Conservation (phyloP, 305 asterid genomes). For the Lippia alba region DNA sequence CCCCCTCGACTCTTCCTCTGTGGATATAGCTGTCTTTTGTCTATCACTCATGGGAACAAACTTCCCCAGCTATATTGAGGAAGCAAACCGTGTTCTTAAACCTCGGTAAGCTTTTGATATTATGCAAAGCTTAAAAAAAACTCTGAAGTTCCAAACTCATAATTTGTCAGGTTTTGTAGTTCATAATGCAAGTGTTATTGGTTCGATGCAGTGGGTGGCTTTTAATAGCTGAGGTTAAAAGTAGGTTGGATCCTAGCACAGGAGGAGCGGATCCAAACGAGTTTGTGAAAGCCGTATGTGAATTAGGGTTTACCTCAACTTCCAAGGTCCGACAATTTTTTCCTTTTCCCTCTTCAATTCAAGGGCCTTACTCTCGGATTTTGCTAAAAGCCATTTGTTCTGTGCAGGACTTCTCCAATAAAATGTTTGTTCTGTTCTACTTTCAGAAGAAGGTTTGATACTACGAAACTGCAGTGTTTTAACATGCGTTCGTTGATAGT, state of each 20-base stretch:
- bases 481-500: neutral
- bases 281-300: slow-evolving; percentile 70
- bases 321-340: slow-evolving; percentile 55
- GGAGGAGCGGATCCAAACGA: slow-evolving; percentile 84
- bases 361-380: neutral
- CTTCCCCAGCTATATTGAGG: slow-evolving; percentile 80
- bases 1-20: slow-evolving; percentile 77
- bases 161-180: neutral
- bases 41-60: slow-evolving; percentile 94
- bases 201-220: slow-evolving; percentile 82
- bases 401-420: slow-evolving; percentile 91
- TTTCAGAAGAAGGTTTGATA: slow-evolving; percentile 76
- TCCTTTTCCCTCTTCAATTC: neutral
- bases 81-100: slow-evolving; percentile 87
- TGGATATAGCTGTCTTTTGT: slow-evolving; percentile 86
- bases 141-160: slow-evolving; percentile 11
- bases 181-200: slow-evolving; percentile 15
- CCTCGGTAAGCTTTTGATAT: slow-evolving; percentile 49
- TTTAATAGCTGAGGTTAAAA: slow-evolving; percentile 92
- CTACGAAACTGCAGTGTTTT: slow-evolving; percentile 1
- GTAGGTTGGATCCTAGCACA: slow-evolving; percentile 82
- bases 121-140: too few species aligned
- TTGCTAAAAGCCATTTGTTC: slow-evolving; percentile 30
- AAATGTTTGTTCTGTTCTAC: slow-evolving; percentile 78
- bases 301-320: slow-evolving; percentile 67